Evolutionary conservation across 441 rosid species (phyloP), one percentile per base, ranked within the genome.

Genomic region (Pelargonium hybrid): DNA sequence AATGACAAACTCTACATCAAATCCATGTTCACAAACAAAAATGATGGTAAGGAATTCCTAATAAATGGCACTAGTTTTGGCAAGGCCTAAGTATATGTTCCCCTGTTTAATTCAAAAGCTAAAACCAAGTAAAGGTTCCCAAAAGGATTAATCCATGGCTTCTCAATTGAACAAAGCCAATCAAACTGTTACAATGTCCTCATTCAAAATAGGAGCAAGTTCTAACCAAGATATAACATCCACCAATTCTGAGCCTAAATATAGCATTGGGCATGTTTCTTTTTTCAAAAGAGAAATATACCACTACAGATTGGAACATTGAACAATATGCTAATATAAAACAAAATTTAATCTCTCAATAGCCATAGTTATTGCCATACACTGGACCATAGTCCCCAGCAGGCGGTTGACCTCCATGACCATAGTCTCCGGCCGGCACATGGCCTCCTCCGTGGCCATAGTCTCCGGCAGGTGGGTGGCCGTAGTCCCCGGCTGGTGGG

Each of bases 281-380:
- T 37, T 37, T 37, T 37, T 37, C 41, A 37, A 6, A 37, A 37
- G 41, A 37, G 41, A 37, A 37, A 37, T 1, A 10, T 37, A 37
- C 41, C 41, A 37, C 41, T 37, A 37, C 41, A 37, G 41, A 37
- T 37, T 37, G 41, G 7, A 37, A 37, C 41, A 37, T 37, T 37
- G 41, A 37, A 37, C 41, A 37, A 37, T 37, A 37, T 37, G 41
- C 34, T 29, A 65, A 17, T 6, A 13, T 10, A 13, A 3, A 15
- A 11, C 17, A 45, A n/a, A 14, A 18, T 9, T 13, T 3, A 39
- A 66, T 6, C 25, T 68, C 68, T 69, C 52, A 75, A 67, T 75
- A 78, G 14, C 82, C 82, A 45, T 78, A 78, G 59, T 72, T 78
- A 5, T 65, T 54, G 45, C 79, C 82, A 31, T 78, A 73, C 20